Conservation (phyloP, 805 yeast genomes). For the Candida manassasensis region DNA sequence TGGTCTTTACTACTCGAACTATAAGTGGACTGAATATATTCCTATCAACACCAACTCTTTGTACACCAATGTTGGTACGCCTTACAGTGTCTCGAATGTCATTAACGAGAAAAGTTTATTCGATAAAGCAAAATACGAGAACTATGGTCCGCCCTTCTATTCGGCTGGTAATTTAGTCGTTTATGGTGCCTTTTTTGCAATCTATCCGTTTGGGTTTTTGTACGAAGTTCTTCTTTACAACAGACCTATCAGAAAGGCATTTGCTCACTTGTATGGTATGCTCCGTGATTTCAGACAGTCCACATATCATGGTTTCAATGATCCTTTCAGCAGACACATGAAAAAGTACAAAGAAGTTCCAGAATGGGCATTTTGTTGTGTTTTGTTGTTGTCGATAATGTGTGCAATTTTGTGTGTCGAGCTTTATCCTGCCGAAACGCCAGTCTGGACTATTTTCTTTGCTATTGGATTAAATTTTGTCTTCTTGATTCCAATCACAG, state of each 20-base stretch:
- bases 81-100: slow-evolving; percentile 39
- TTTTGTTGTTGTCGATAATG: slow-evolving; percentile 24
- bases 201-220: slow-evolving; percentile 21
- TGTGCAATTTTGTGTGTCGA: slow-evolving; percentile 27
- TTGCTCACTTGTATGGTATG: slow-evolving; percentile 7
- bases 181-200: slow-evolving; percentile 25
- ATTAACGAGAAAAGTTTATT: slow-evolving; percentile 30
- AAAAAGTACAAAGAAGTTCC: slow-evolving; percentile 32
- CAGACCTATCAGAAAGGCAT: slow-evolving; percentile 12
- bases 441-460: slow-evolving; percentile 58
- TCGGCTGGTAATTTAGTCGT: slow-evolving; percentile 24
- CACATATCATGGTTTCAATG: slow-evolving; percentile 15
- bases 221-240: slow-evolving; percentile 11
- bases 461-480: slow-evolving; percentile 46
- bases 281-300: slow-evolving; percentile 10
- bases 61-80: slow-evolving; percentile 45
- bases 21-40: slow-evolving; percentile 21
- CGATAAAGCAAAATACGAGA: slow-evolving; percentile 17
- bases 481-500: slow-evolving; percentile 49
- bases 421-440: slow-evolving; percentile 42
- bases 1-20: slow-evolving; percentile 18
- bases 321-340: slow-evolving; percentile 29
- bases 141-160: slow-evolving; percentile 26
- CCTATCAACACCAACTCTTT: slow-evolving; percentile 41
- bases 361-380: slow-evolving; percentile 25